Base-by-base conservation (phyloP, 768 basidiomycete species). In the Agrocybe pediades region DNA sequence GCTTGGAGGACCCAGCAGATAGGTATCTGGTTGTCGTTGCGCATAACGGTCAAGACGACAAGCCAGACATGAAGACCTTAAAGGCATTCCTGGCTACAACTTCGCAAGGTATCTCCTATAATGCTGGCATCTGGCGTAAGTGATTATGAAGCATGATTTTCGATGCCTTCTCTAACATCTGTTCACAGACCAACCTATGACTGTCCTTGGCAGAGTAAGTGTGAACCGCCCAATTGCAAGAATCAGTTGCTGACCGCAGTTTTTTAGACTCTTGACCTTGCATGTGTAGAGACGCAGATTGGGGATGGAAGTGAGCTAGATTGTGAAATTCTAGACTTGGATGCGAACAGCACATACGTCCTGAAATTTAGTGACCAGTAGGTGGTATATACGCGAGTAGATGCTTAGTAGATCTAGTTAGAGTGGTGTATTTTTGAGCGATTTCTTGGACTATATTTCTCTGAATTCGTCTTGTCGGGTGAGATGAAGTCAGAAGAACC, bases 241-340 rank as follows among this genome's bases (percentile, higher is more conserved):
- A 46, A 51, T 41, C 36, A 24, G 49, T 46, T 30, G 16, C 16
- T 70, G 27, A 70, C 54, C 13, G 19, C 29, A 55, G 52, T 55
- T 54, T 17, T 30, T 6, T 64, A 92, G 88, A 67, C 75, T 9
- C 80, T 93, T 71, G 91, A 93, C 62, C 81, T 94, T 59, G 79
- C 91, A 8, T 98, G 96, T 64, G 83, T 98, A 8, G 96, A 98
- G 71, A 92, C 94, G 20, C 95, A 98, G 69, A 86, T 96, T 49
- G 94, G 93, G 6, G 81, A 90, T 53, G 89, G 89, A 1, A 81
- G 84, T 46, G 64, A 64, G 53, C 75, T 82, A 19, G 97, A 99
- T 69, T 98, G 96, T 67, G 94, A 99, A 70, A 82, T 98, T 51
- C 62, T 93, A 16, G 79, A 87, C 53, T 59, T 82, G 63, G 74